Conservation (phyloP, 257 asterid genomes). For the Fraxinus excelsior region DNA sequence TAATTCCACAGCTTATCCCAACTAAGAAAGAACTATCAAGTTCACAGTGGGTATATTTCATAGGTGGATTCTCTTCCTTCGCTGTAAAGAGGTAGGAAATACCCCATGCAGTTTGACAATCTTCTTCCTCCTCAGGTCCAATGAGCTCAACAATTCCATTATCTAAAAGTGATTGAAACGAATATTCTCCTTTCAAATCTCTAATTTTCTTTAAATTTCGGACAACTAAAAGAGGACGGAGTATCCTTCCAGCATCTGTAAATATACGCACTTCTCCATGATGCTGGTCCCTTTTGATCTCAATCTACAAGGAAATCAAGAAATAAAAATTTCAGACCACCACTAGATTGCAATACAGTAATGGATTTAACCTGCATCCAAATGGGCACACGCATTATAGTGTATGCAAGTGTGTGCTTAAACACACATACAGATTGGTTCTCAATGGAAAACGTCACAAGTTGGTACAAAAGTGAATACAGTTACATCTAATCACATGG, state of each 20-base stretch:
- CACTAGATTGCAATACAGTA: neutral
- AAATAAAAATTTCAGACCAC: constrained; percentile 14
- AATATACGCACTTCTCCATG: constrained; percentile 82
- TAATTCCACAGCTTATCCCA: constrained; percentile 84
- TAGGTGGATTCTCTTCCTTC: constrained; percentile 58
- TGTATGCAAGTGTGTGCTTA: neutral
- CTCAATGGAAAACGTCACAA: neutral
- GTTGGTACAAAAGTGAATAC: neutral
- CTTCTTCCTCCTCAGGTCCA: constrained; percentile 98
- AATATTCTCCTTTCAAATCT: constrained; percentile 55
- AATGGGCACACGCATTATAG: neutral
- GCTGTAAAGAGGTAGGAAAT: constrained; percentile 54
- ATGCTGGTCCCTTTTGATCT: constrained; percentile 72
- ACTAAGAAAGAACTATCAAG: constrained; percentile 76
- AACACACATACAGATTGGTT: neutral
- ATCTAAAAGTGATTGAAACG: constrained; percentile 66
- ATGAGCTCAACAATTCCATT: constrained; percentile 76
- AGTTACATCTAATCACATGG: neutral
- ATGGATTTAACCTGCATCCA: neutral
- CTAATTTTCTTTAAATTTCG: constrained; percentile 61
- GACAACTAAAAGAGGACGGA: constrained; percentile 90
- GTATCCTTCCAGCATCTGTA: constrained; percentile 91
- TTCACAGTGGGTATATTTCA: constrained; percentile 80
- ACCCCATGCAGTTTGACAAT: constrained; percentile 88
- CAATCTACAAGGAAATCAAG: constrained; percentile 55